Evolutionary conservation across 2,329 filamentous ascomycete genomes (phyloP).

Genomic region (Scytalidium lignicola): DNA sequence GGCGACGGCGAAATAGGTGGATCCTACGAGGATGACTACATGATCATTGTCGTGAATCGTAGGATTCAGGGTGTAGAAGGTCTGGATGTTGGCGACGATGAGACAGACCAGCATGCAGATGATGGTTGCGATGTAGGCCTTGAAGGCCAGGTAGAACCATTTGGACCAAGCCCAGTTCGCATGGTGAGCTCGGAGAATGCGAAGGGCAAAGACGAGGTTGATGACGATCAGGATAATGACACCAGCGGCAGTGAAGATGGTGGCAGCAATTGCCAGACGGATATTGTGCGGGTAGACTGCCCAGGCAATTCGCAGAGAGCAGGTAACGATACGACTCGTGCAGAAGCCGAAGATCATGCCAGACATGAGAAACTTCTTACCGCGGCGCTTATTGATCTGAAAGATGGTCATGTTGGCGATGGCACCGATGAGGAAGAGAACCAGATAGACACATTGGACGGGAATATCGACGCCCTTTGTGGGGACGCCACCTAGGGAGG

Average conservation of each 20-base stretch:
- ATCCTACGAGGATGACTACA: slow-evolving; percentile 58
- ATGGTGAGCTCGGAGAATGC: slow-evolving; percentile 68
- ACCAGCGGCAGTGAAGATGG: slow-evolving; percentile 20
- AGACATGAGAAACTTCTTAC: slow-evolving; percentile 57
- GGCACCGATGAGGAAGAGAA: slow-evolving; percentile 50
- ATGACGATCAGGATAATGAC: slow-evolving; percentile 71
- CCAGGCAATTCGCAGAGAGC: slow-evolving; percentile 48
- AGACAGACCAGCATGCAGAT: slow-evolving; percentile 57
- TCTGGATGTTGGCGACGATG: slow-evolving; percentile 59
- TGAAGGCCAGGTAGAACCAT: slow-evolving; percentile 46
- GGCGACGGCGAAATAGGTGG: slow-evolving; percentile 56
- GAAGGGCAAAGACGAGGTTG: slow-evolving; percentile 70
- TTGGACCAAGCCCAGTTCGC: slow-evolving; percentile 66
- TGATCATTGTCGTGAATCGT: slow-evolving; percentile 47
- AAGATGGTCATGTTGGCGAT: slow-evolving; percentile 54
- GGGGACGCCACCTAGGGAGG: slow-evolving; percentile 59
- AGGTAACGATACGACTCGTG: slow-evolving; percentile 32
- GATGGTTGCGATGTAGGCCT: slow-evolving; percentile 53
- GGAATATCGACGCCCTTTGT: slow-evolving; percentile 62
- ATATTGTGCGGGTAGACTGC: slow-evolving; percentile 43
- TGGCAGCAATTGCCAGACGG: slow-evolving; percentile 18
- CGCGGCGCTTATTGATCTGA: slow-evolving; percentile 42
- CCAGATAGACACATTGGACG: slow-evolving; percentile 57
- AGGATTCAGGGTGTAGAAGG: slow-evolving; percentile 59
- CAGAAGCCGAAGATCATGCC: slow-evolving; percentile 51